Conservation (phyloP, 2,329 filamentous ascomycete species). For the Xylariaceae sp. region DNA sequence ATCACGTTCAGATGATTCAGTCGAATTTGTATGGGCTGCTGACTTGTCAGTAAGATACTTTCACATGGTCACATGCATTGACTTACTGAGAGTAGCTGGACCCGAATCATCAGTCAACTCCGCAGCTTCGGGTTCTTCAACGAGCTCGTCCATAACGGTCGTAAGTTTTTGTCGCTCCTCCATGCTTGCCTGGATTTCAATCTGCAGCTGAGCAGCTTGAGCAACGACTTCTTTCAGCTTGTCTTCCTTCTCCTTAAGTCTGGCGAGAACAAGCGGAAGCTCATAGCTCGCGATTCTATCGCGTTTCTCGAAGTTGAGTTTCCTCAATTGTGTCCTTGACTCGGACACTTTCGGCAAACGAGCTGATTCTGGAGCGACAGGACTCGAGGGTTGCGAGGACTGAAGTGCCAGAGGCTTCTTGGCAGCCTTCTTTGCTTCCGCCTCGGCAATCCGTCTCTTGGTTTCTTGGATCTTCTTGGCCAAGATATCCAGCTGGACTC, state of each 20-base stretch:
- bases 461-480: slow-evolving; percentile 55
- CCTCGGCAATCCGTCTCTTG: slow-evolving; percentile 54
- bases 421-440: slow-evolving; percentile 47
- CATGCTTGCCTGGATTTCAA: slow-evolving; percentile 36
- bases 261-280: slow-evolving; percentile 33
- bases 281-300: slow-evolving; percentile 35
- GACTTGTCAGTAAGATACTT: too few relatives aligned
- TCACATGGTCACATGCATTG: background rate
- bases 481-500: slow-evolving; percentile 23
- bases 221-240: slow-evolving; percentile 42
- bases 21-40: too few relatives aligned
- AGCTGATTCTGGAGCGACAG: slow-evolving; percentile 8
- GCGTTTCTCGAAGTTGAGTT: slow-evolving; percentile 16
- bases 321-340: slow-evolving; percentile 5
- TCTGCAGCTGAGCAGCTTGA: slow-evolving; percentile 43
- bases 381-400: slow-evolving; percentile 17
- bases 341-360: slow-evolving; percentile 11
- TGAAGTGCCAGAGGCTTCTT: slow-evolving; percentile 16
- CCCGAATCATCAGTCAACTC: background rate
- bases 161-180: slow-evolving; percentile 30
- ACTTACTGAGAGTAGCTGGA: background rate
- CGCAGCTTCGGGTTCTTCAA: slow-evolving; percentile 13
- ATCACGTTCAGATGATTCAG: too few relatives aligned
- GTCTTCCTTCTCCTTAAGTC: slow-evolving; percentile 40
- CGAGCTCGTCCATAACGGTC: slow-evolving; percentile 30